A percentile compares a stretch with the other conserved stretches of the same genome.
Evolutionary conservation across 164 flowering plant genomes (phyloP).

Genomic region (Euptelea pleiosperma): DNA sequence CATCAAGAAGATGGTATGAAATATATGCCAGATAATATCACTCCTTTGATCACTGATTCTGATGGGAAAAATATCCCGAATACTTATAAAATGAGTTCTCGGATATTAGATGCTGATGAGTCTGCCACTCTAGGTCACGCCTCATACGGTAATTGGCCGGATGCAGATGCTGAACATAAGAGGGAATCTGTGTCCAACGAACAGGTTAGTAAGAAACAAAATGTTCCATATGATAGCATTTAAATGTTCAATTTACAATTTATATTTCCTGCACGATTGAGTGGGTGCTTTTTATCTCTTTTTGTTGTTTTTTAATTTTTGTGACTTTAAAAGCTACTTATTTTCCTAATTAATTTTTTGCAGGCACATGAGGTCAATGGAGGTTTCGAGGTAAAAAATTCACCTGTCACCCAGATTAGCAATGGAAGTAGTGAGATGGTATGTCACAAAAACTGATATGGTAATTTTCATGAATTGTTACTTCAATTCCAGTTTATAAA

Average conservation of each 20-base stretch:
- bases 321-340: neutral
- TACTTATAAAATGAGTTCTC: slow-evolving; percentile 18
- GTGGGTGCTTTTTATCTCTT: too few species aligned
- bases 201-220: slow-evolving; percentile 33
- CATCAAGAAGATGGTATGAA: slow-evolving; percentile 22
- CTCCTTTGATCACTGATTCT: slow-evolving; percentile 20
- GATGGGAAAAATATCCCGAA: slow-evolving; percentile 16
- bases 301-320: neutral
- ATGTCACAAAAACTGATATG: neutral
- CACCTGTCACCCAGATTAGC: slow-evolving; percentile 8
- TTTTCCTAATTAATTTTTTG: neutral
- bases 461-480: neutral
- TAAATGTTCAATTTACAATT: neutral
- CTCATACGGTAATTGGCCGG: slow-evolving; percentile 23
- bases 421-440: slow-evolving; percentile 16
- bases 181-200: slow-evolving; percentile 22
- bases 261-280: neutral
- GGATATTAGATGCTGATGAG: slow-evolving; percentile 20
- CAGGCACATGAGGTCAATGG: slow-evolving; percentile 17
- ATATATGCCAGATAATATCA: slow-evolving; percentile 15
- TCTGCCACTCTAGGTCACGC: slow-evolving; percentile 18
- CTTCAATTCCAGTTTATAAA: too few species aligned
- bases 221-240: neutral
- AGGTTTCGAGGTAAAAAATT: slow-evolving; percentile 14
- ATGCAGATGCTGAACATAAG: slow-evolving; percentile 25